Evolutionary conservation across 352 stramenopile species (phyloP), one percentile per base, ranked within the genome.

Genomic region (Phytopythium chamaehyphon): DNA sequence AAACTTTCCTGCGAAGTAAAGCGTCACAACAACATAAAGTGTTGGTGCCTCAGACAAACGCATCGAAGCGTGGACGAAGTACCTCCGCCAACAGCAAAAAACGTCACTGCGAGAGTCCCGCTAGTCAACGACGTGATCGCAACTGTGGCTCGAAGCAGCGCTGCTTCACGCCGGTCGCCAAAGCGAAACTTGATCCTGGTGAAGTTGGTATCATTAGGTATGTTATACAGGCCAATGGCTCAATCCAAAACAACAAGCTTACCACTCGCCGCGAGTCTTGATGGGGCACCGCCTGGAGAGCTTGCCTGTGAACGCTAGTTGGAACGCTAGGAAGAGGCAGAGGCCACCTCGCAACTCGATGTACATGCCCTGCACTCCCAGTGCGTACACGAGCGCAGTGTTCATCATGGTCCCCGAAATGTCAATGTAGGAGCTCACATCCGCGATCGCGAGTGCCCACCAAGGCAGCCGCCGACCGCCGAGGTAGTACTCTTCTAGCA

Each of bases 401-500:
- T 90, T 88, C 64, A 91, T 87, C 77, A 91, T 91, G 2, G 81
- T 88, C 1, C 81, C 77, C 1, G 76, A 86, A 44, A 92, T 90
- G 62, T 92, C 82, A 47, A 92, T 92, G 57, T 92, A 89, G 46
- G 76, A 88, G 62, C 78, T 90, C 50, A 88, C 82, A 55, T 92
- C 81, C 0, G 81, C 81, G 43, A 91, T 59, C 12, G 71, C 81
- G n/a, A 91, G 61, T 18, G 74, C 73, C 64, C 81, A 89, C 77
- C 81, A 89, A 14, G 77, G 71, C 42, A 91, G 82, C 19, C 66
- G 65, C 4, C 73, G 65, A 11, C 76, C 76, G 2, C 77, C 77
- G 14, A 89, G 70, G 37, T 89, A 89, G 57, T 91, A 91, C 39
- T 88, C 76, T 37, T 91, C 76, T 16, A 89, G 53, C n/a, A 83